Base-by-base conservation (phyloP, 2,329 filamentous ascomycete species). In the Fusarium solani-melongenae region DNA sequence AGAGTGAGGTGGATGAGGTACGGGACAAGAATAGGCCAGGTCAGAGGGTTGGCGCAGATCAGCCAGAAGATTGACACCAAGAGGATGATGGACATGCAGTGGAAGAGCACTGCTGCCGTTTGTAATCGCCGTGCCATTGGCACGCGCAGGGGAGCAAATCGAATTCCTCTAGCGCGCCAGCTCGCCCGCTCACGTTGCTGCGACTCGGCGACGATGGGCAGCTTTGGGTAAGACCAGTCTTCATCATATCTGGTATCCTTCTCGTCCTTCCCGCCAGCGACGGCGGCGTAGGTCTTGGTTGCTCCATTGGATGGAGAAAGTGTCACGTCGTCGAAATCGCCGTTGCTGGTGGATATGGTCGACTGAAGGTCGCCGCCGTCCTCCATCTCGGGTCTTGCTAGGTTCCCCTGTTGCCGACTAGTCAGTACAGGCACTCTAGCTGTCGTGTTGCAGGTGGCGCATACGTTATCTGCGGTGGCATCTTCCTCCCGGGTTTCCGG, bases 11-110 rank as follows among this genome's bases (percentile, higher is more conserved):
- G 94, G 66, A 98, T 87, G 46, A 97, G 87, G 78, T 98, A 98
- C 0, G 94, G 86, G 9, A 92, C 85, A 22, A 92, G 80, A 46
- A 92, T 83, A 2, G 96, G 96, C 96, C 96, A 99, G 56, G 92
- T 90, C n/a, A 98, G 85, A 1, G 96, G 96, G 65, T 97, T 95
- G 64, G 94, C 93, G 83, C 95, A 97, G 36, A 95, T 90, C 79
- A 97, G 93, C 86, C 97, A 98, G 86, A 98, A 98, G 66, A 92
- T 82, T 6, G 94, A 93, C 6, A 97, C 88, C 76, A 90, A 88
- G 27, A 90, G 83, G n/a, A 90, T 89, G 70, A 95, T 92, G 64
- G 89, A 90, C 74, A 94, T 87, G 70, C 90, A 93, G 82, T 95
- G 93, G 76, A 91, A 88, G 10, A 95, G 85, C 14, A 95, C 93